These are phyloP conservation scores for Puccinia novopanici DNA, from an alignment of 1,284 basidiomycete genomes.

Conservation along the genomic window DNA sequence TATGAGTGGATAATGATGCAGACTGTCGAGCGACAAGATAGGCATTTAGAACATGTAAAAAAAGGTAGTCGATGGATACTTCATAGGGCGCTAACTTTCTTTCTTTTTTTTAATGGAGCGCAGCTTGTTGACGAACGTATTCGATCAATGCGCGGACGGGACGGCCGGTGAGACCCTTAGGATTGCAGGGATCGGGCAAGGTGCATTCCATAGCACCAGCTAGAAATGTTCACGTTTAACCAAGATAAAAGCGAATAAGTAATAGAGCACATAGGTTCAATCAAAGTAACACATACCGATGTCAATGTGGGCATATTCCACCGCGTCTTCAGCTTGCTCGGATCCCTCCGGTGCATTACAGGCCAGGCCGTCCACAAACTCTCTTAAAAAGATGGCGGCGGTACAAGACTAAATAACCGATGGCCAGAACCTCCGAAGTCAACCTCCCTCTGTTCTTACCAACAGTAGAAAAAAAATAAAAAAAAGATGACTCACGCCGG, in stretches of 20 bases:
- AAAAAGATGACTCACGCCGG: conserved; percentile 61
- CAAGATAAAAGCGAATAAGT: not conserved
- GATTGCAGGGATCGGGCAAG: conserved; percentile 35
- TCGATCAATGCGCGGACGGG: conserved; percentile 48
- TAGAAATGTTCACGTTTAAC: not conserved
- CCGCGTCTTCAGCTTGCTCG: conserved; percentile 31
- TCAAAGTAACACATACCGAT: conserved; percentile 19
- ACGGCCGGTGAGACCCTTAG: conserved; percentile 42
- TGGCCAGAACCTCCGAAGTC: not conserved
- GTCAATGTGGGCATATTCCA: conserved; percentile 49
- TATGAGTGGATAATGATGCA: no score
- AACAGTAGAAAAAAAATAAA: not conserved
- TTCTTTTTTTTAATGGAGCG: not conserved
- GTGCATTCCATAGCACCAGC: conserved; percentile 49
- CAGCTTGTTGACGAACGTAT: conserved; percentile 40
- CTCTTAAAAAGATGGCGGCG: conserved; percentile 82
- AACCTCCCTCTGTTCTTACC: not conserved
- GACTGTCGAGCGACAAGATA: no score
- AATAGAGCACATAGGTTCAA: not conserved
- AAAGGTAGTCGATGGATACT: no score
- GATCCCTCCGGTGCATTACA: conserved; percentile 41
- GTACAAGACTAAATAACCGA: conserved; percentile 64
- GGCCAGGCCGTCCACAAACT: conserved; percentile 54
- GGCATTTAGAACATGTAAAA: no score
- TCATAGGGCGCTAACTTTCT: no score